A percentile compares a stretch with the other conserved stretches of the same genome.
Evolutionary conservation across 768 basidiomycete species (phyloP).

Genomic region (Lactarius akahatsu): DNA sequence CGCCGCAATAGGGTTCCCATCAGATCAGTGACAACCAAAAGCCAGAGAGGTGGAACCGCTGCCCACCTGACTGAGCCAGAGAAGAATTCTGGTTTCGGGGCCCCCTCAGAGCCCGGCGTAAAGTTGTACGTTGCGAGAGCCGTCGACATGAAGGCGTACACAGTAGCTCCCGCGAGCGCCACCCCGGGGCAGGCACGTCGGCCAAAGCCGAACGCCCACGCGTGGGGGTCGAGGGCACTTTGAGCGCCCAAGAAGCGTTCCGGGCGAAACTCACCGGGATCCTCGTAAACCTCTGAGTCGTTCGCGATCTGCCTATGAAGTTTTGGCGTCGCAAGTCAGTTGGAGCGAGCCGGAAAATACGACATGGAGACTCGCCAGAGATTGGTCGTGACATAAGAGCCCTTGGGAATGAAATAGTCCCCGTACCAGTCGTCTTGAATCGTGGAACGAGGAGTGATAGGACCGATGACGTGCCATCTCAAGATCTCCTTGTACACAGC

Average conservation of each 20-base stretch:
- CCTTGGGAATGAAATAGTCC: constrained; percentile 31
- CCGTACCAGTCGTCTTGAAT: constrained; percentile 30
- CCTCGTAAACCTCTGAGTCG: constrained; percentile 17
- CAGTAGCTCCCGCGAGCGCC: constrained; percentile 13
- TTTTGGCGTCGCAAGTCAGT: neutral
- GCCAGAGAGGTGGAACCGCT: no score
- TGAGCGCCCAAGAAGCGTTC: constrained; percentile 24
- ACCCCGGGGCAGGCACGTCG: constrained; percentile 18
- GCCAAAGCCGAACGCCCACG: constrained; percentile 26
- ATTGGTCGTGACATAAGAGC: constrained; percentile 28
- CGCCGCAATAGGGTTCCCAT: neutral
- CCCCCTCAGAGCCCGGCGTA: neutral
- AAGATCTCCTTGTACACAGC: constrained; percentile 32
- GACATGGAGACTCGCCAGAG: constrained; percentile 23
- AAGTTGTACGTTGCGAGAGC: constrained; percentile 11
- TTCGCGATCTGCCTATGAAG: constrained; percentile 18
- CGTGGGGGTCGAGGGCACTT: constrained; percentile 18
- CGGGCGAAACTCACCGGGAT: constrained; percentile 28
- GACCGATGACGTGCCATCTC: constrained; percentile 32
- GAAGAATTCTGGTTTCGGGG: constrained; percentile 9
- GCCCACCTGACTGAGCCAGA: constrained; percentile 19
- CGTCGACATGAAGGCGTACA: constrained; percentile 14
- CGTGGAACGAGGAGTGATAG: constrained; percentile 19
- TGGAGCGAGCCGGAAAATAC: neutral
- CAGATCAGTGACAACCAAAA: neutral